Conservation (phyloP, 306 rosid species). For the Carpinus viminea region DNA sequence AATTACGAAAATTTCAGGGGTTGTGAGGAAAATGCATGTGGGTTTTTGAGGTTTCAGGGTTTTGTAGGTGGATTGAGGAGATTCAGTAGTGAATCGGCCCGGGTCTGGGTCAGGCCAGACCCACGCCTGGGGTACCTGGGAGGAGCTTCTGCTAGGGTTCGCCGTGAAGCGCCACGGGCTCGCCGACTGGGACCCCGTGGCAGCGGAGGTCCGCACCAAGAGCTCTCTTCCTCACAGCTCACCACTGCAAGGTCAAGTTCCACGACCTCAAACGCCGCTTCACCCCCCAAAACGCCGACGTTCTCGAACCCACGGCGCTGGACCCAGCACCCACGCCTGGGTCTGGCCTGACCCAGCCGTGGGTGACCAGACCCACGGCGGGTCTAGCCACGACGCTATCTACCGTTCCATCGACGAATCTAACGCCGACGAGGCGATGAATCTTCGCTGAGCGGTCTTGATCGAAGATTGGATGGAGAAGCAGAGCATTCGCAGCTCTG, state of each 20-base stretch:
- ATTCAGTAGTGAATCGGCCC: constrained; percentile 48
- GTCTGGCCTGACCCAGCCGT: too few relatives aligned
- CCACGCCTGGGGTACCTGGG: constrained; percentile 84
- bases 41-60: constrained; percentile 1
- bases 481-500: too few relatives aligned
- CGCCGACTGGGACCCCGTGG: constrained; percentile 65
- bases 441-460: too few relatives aligned
- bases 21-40: constrained; percentile 2
- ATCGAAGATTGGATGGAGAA: too few relatives aligned
- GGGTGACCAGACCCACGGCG: too few relatives aligned
- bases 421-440: too few relatives aligned
- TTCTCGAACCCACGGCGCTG: too few relatives aligned
- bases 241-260: constrained; percentile 58
- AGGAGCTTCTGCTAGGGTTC: constrained; percentile 63
- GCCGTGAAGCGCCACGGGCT: constrained; percentile 82
- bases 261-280: constrained; percentile 67
- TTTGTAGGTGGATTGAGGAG: constrained; percentile 27
- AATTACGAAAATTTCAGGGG: constrained; percentile 8
- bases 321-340: too few relatives aligned
- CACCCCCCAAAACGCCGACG: constrained; percentile 37
- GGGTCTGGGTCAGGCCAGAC: too few relatives aligned
- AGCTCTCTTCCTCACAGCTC: constrained; percentile 59
- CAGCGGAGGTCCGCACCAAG: constrained; percentile 62
- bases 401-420: too few relatives aligned
- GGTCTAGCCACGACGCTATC: too few relatives aligned